Evolutionary conservation across 116 monocot species (phyloP).

Genomic region (Phalaenopsis hybrid): DNA sequence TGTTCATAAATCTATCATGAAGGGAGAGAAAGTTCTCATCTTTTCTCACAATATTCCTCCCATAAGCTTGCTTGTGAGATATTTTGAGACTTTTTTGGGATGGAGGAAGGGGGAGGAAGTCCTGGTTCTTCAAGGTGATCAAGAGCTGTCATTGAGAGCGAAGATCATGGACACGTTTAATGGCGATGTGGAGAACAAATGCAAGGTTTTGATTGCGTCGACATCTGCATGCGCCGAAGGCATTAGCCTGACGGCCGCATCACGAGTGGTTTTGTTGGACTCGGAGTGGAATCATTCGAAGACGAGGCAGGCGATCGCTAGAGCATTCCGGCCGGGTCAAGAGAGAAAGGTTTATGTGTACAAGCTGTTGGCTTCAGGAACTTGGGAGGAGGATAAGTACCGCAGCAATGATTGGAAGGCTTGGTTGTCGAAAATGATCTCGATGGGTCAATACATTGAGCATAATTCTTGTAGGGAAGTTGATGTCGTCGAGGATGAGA

Average conservation of each 20-base stretch:
- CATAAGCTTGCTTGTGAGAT: constrained; percentile 38
- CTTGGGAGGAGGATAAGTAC: constrained; percentile 72
- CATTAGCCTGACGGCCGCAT: constrained; percentile 69
- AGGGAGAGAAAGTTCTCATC: constrained; percentile 57
- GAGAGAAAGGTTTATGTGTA: constrained; percentile 63
- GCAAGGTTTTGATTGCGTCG: constrained; percentile 60
- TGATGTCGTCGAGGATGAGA: constrained; percentile 39
- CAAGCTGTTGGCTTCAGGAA: constrained; percentile 52
- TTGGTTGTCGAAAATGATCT: constrained; percentile 65
- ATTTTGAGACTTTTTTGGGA: constrained; percentile 37
- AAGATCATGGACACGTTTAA: constrained; percentile 66
- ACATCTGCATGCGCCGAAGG: constrained; percentile 75
- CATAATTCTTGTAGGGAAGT: constrained; percentile 16
- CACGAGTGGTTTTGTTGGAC: constrained; percentile 69
- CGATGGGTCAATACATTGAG: constrained; percentile 36
- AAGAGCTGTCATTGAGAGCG: constrained; percentile 38
- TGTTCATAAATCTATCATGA: constrained; percentile 49
- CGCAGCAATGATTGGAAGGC: constrained; percentile 52
- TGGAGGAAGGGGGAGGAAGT: constrained; percentile 51
- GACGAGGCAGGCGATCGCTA: constrained; percentile 68
- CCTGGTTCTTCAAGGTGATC: constrained; percentile 60
- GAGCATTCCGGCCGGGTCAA: constrained; percentile 68
- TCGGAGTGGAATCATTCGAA: constrained; percentile 79
- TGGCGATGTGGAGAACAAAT: constrained; percentile 24
- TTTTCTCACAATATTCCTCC: constrained; percentile 66